These are phyloP conservation scores for Eucalyptus curtisii DNA, from an alignment of 345 rosid genomes.

Conservation along the genomic window DNA sequence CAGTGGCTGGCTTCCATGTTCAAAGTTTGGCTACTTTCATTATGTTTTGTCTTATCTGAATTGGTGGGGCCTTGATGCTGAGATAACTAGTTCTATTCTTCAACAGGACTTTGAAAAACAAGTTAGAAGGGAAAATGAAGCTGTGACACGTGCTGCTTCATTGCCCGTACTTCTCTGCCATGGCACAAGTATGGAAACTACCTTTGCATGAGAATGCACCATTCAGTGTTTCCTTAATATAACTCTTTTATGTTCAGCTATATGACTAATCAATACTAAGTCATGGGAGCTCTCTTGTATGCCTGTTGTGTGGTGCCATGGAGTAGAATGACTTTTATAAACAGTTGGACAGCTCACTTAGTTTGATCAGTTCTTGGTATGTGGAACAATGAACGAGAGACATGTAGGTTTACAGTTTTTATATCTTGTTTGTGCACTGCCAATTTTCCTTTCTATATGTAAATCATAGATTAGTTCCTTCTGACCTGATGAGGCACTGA, in stretches of 20 bases:
- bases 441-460: background rate
- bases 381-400: background rate
- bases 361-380: background rate
- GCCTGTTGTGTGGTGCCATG: background rate
- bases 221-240: background rate
- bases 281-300: background rate
- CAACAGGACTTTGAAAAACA: slow-evolving; percentile 48
- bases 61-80: background rate
- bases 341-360: background rate
- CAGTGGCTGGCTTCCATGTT: slow-evolving; percentile 99
- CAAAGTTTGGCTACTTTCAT: slow-evolving; percentile 45
- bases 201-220: background rate
- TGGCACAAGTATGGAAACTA: slow-evolving; percentile 50
- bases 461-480: background rate
- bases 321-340: background rate
- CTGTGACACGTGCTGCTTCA: slow-evolving; percentile 55
- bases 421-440: background rate
- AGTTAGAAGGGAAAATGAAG: slow-evolving; percentile 39
- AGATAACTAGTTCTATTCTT: background rate
- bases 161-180: slow-evolving; percentile 81
- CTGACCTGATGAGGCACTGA: background rate
- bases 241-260: background rate
- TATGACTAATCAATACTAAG: background rate
- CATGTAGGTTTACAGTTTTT: background rate
- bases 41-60: background rate